Conservation (phyloP, 2,329 filamentous ascomycete species). For the Tolypocladium tundrense region DNA sequence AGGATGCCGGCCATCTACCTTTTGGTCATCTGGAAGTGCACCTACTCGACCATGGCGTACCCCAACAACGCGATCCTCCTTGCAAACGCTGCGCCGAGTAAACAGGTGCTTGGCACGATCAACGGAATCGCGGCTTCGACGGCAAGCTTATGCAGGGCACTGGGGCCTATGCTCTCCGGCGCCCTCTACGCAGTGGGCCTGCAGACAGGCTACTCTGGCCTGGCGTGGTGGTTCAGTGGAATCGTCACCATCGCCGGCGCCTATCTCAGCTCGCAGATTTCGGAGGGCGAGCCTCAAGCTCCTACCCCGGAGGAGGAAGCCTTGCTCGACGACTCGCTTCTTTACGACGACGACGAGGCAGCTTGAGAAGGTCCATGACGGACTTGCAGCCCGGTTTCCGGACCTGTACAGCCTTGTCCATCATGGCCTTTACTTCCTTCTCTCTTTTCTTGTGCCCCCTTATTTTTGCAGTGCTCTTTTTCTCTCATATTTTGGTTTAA, state of each 20-base stretch:
- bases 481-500: background rate
- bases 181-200: constrained; percentile 74
- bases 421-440: constrained; percentile 1
- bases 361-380: constrained; percentile 12
- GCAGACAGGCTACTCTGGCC: constrained; percentile 68
- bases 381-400: background rate
- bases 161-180: constrained; percentile 83
- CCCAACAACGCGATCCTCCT: constrained; percentile 83
- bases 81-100: constrained; percentile 77
- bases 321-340: constrained; percentile 19
- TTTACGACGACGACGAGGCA: constrained; percentile 20
- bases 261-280: constrained; percentile 64
- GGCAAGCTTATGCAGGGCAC: constrained; percentile 77
- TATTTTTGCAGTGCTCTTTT: background rate
- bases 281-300: constrained; percentile 44
- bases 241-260: constrained; percentile 66
- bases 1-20: constrained; percentile 67
- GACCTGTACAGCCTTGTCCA: background rate
- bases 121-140: constrained; percentile 89
- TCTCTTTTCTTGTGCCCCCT: background rate
- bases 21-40: constrained; percentile 84
- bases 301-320: constrained; percentile 26
- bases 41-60: constrained; percentile 82
- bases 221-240: constrained; percentile 89
- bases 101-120: constrained; percentile 77